These are phyloP conservation scores for Pyrenopolyporus hunteri DNA, from an alignment of 495 filamentous ascomycete genomes.

Conservation along the genomic window DNA sequence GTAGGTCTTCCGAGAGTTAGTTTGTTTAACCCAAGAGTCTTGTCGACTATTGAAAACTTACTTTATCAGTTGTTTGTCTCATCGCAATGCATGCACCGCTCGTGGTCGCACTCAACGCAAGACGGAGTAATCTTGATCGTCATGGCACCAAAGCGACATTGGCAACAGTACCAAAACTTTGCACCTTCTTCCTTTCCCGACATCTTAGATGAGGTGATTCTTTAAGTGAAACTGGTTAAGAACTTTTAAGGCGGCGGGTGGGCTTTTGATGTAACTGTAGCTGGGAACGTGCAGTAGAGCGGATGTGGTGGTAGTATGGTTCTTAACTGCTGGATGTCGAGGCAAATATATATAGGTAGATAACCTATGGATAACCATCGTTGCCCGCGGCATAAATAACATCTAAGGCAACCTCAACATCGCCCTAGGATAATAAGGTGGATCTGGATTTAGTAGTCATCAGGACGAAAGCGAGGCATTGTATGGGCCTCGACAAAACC, in stretches of 20 bases:
- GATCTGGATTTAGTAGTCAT: background rate
- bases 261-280: background rate
- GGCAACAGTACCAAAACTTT: conserved; percentile 1
- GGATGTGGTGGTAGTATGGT: background rate
- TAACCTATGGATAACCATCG: too few species aligned
- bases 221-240: background rate
- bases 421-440: too few species aligned
- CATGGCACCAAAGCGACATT: background rate
- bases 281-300: too few species aligned
- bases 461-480: background rate
- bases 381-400: too few species aligned
- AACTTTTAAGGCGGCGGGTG: background rate
- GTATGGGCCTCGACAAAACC: background rate
- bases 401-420: too few species aligned
- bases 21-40: too few species aligned
- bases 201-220: background rate
- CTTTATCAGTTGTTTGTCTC: background rate
- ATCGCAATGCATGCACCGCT: background rate
- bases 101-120: background rate
- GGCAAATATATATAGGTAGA: background rate
- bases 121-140: background rate
- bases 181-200: background rate
- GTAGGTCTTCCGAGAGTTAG: too few species aligned
- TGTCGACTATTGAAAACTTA: background rate
- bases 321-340: background rate